A percentile compares a stretch with the other conserved stretches of the same genome.
Evolutionary conservation across 2,329 filamentous ascomycete species (phyloP).

Genomic region (Aspergillus novoparasiticus): DNA sequence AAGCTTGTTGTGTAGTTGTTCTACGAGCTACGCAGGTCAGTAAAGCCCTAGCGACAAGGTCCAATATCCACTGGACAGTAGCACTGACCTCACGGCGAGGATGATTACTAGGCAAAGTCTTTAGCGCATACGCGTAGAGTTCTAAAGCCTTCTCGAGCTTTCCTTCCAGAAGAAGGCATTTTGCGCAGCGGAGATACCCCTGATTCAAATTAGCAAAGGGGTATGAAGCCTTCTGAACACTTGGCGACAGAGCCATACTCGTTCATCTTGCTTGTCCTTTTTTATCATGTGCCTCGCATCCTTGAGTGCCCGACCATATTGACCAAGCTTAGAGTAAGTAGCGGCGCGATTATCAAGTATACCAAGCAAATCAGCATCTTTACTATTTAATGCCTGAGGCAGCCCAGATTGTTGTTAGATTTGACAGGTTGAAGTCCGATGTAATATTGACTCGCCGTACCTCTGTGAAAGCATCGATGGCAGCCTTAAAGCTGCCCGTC

Average conservation of each 20-base stretch:
- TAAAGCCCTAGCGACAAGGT: background rate
- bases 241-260: constrained; percentile 34
- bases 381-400: constrained; percentile 40
- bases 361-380: constrained; percentile 35
- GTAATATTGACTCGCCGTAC: constrained; percentile 26
- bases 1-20: constrained; percentile 52
- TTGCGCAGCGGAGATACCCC: constrained; percentile 61
- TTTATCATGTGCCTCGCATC: constrained; percentile 62
- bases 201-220: constrained; percentile 22
- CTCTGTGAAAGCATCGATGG: constrained; percentile 46
- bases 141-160: constrained; percentile 57
- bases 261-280: constrained; percentile 52
- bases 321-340: constrained; percentile 55
- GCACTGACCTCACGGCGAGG: constrained; percentile 32
- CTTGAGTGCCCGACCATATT: constrained; percentile 54
- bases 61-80: constrained; percentile 2
- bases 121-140: constrained; percentile 62
- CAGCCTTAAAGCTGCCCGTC: constrained; percentile 45
- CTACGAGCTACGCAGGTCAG: constrained; percentile 39
- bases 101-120: constrained; percentile 49
- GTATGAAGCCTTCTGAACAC: background rate
- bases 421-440: background rate
- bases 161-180: constrained; percentile 48
- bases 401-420: background rate
- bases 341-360: constrained; percentile 60